Evolutionary conservation across 164 flowering plant genomes (phyloP), one percentile per base, ranked within the genome.

Genomic region (Hamamelis virginiana): DNA sequence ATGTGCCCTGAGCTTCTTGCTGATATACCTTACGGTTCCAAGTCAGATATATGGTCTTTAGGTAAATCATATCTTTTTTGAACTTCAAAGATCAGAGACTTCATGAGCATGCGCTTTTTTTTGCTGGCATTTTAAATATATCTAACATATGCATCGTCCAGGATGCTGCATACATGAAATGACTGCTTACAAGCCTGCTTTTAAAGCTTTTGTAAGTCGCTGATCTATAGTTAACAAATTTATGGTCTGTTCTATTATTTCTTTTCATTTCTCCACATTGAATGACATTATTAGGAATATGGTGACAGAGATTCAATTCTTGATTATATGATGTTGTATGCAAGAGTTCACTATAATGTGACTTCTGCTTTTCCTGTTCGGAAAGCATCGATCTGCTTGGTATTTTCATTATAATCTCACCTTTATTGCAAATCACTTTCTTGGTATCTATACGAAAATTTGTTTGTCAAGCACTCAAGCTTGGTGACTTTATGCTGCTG

Each of bases 1-100:
- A 96, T 96, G 99, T 96, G 99, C 74, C 99, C 99, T 12, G 99
- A 96, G 82, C 99, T 96, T 82, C 97, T 96, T 74, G 98, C 99
- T 62, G 99, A 93, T 78, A 91, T 96, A 76, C 99, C 99, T 45
- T 96, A 96, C 78, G 99, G 99, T 66, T 89, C 97, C 13, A 96
- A 96, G 77, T 96, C 99, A 45, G 99, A 96, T 79, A 93, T 96
- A 72, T 96, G 99, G 99, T 96, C 98, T 57, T 79, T 96, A 73
- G 99, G 99, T 93, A 80, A 77, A 65, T 12, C 52, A 25, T 47
- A 8, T 22, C 45, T 12, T 0, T 43, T 41, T 62, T 16, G 12
- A 9, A 4, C 50, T 6, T 28, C 14, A 33, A 22, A 12, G 5
- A 19, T 13, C 8, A 33, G 1, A 48, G 1, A 8, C 26, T 47